phyloP scores from a whole-genome alignment of 1,284 basidiomycete genomes.

The Neonothopanus nambi region DNA sequence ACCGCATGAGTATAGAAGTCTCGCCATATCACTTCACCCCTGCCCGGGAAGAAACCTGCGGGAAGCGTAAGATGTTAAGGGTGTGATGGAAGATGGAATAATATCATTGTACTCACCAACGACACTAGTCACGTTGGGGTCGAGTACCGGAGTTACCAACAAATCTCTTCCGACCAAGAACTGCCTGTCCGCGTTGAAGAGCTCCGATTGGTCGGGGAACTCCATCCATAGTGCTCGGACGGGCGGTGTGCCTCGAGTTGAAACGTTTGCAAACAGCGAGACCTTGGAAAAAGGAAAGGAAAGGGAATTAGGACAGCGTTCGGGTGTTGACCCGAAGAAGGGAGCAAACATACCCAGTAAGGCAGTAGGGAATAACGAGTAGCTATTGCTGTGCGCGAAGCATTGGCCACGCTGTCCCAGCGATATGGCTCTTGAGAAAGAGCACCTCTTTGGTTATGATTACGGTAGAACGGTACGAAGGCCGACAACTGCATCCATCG shows the following conservation, averaged over 20 bases:
- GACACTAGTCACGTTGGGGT: constrained; percentile 49
- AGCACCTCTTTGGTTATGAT: constrained; percentile 64
- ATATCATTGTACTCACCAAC: constrained; percentile 36
- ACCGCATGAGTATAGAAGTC: constrained; percentile 75
- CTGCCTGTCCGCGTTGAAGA: constrained; percentile 66
- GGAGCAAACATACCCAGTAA: constrained; percentile 59
- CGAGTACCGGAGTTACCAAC: constrained; percentile 73
- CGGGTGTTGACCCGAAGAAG: constrained; percentile 1
- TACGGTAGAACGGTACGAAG: constrained; percentile 73
- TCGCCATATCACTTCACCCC: constrained; percentile 63
- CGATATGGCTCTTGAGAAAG: constrained; percentile 73
- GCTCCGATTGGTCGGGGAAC: constrained; percentile 68
- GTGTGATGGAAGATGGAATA: neutral
- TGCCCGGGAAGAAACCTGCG: constrained; percentile 61
- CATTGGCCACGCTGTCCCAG: constrained; percentile 74
- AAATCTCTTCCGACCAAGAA: constrained; percentile 71
- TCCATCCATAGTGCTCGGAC: constrained; percentile 76
- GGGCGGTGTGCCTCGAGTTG: constrained; percentile 62
- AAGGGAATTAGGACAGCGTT: too few relatives aligned
- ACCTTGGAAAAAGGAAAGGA: constrained; percentile 43
- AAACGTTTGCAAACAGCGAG: constrained; percentile 73
- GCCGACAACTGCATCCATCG: constrained; percentile 82
- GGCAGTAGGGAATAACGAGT: constrained; percentile 69
- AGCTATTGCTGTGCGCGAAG: constrained; percentile 70
- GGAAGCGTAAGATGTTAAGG: neutral